These are phyloP conservation scores for Hypoxylon sp. DNA, from an alignment of 2,329 filamentous ascomycete genomes.

Conservation along the genomic window DNA sequence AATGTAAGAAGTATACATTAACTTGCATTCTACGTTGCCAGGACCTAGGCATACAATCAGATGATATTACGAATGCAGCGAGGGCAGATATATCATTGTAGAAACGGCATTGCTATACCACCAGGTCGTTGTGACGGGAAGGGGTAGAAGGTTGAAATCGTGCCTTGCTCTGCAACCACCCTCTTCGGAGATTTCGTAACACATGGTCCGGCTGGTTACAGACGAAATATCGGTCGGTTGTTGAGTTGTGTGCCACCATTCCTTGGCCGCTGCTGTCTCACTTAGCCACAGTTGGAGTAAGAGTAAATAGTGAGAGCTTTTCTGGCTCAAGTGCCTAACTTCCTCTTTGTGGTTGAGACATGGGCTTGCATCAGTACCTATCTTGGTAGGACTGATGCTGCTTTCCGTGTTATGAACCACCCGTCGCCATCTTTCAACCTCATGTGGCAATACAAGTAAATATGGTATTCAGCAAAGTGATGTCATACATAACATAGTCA, in stretches of 20 bases:
- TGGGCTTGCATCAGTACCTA: constrained; percentile 14
- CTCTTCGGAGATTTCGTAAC: constrained; percentile 52
- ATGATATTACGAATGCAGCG: not conserved
- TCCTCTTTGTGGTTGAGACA: constrained; percentile 20
- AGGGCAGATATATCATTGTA: not conserved
- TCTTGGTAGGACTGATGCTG: constrained; percentile 6
- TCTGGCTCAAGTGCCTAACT: constrained; percentile 3
- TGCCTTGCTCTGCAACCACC: constrained; percentile 48
- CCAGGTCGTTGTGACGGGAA: constrained; percentile 6
- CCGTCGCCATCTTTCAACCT: not conserved
- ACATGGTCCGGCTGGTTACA: constrained; percentile 44
- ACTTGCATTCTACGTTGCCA: no score
- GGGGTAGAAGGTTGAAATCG: constrained; percentile 41
- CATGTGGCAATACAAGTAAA: no score
- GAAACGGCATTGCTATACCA: not conserved
- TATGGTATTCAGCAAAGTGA: no score
- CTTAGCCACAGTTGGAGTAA: constrained; percentile 2
- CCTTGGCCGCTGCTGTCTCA: constrained; percentile 22
- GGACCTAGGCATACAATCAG: no score
- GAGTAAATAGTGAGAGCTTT: not conserved
- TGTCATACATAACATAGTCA: no score
- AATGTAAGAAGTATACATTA: not conserved
- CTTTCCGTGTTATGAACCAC: constrained; percentile 20
- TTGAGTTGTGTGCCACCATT: constrained; percentile 33
- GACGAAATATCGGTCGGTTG: constrained; percentile 25